Evolutionary conservation across 371 early-diverging fungal genomes (phyloP).

Genomic region (Syncephalastrum sp.): DNA sequence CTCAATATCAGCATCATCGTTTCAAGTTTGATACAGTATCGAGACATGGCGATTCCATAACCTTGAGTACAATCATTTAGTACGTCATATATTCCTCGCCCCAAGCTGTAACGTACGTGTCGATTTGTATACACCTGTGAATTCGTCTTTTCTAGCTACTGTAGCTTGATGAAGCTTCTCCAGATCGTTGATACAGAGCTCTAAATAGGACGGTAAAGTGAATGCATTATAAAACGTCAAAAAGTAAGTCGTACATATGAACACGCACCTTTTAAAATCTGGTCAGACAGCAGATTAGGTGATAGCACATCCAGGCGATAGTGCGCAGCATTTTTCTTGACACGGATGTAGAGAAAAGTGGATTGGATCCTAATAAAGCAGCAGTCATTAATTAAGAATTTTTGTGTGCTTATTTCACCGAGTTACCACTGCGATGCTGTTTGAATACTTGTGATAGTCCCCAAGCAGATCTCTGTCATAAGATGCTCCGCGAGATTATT

Average conservation of each 20-base stretch:
- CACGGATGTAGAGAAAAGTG: conserved; percentile 72
- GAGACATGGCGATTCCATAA: conserved; percentile 52
- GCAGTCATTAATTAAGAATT: background rate
- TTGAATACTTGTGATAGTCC: conserved; percentile 56
- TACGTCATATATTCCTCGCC: too few relatives aligned
- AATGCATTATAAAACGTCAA: too few relatives aligned
- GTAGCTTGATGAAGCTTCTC: too few relatives aligned
- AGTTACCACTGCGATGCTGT: conserved; percentile 63
- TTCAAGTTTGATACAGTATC: conserved; percentile 44
- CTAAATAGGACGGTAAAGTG: too few relatives aligned
- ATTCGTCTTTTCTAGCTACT: too few relatives aligned
- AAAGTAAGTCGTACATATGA: too few relatives aligned
- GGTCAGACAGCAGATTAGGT: background rate
- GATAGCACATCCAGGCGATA: conserved; percentile 28
- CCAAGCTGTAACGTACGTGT: too few relatives aligned
- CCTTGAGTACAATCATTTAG: conserved; percentile 13
- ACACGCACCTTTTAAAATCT: too few relatives aligned
- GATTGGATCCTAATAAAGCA: conserved; percentile 62
- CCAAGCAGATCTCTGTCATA: conserved; percentile 81
- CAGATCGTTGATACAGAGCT: too few relatives aligned
- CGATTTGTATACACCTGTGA: too few relatives aligned
- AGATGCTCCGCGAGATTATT: conserved; percentile 76
- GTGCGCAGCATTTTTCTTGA: conserved; percentile 56
- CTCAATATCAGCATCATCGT: conserved; percentile 41
- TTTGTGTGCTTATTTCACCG: background rate